Evolutionary conservation across 1,139 yeast species (phyloP), one percentile per base, ranked within the genome.

Genomic region (Saccharomyces uvarum): DNA sequence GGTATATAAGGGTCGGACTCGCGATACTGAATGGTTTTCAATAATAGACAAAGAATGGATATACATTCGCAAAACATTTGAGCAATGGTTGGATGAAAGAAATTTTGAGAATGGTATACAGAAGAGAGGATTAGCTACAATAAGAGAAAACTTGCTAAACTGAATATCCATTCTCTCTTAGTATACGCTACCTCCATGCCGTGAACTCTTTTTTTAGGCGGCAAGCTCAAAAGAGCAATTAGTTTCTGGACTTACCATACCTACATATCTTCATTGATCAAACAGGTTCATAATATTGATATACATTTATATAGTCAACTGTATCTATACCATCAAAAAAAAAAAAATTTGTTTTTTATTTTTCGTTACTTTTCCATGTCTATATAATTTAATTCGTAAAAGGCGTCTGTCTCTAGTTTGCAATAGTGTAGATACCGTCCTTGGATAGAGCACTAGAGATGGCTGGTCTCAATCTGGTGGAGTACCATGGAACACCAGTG

Each of bases 11-110:
- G 69, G 68, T 14, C 57, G 69, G 29, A 68, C 60, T 49, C 60
- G 74, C 29, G 70, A 71, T 56, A 70, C 72, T 1, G 59, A 64
- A 1, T 70, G 72, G 73, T 65, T 63, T 48, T 60, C 71, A 8
- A 61, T 70, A 9, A 57, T 64, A 11, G 73, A 70, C 52, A 53
- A 53, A 3, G 73, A 71, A 52, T 71, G 72, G 72, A 60, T 61
- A 1, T 31, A 9, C 8, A 53, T 62, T 51, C 60, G 62, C 50
- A 19, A 47, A 29, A 65, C 66, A 5, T 59, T 68, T 41, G 61
- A 62, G 41, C 24, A 42, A 26, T 70, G 72, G 70, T 58, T 71
- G 14, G 52, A 55, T 32, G 58, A 57, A n/a, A 7, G 1, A 5
- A 32, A 32, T 7, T 32, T 32, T 14, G 41, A 32, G 9, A n/a